Evolutionary conservation across 2,329 filamentous ascomycete species (phyloP), one percentile per base, ranked within the genome.

Genomic region (Colletotrichum endophyticum): DNA sequence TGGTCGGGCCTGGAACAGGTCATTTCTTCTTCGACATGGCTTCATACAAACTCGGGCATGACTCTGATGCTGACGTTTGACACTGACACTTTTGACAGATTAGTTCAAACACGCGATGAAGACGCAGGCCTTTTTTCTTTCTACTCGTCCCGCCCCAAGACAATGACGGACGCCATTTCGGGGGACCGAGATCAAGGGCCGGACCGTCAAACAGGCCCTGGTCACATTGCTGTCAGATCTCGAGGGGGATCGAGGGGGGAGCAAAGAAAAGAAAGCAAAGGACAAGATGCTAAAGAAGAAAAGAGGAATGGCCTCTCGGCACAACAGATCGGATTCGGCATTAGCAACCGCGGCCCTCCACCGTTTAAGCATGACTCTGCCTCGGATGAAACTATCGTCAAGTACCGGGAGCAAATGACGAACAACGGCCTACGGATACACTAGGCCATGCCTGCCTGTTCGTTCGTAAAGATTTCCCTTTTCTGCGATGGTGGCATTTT

Each of bases 381-480:
- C 66, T 22, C 28, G 49, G 34, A 39, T 44, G 57, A 36, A 19
- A 64, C 8, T 66, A 15, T 66, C 22, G 28, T 66, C 64, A 70
- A 73, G 64, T 70, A 74, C 57, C 64, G 28, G 70, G 49, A 25
- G 44, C 70, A 56, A 27, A 74, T 66, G 59, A 36, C 49, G 59
- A 39, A 53, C 34, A 61, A 32, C n/a, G 39, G 59, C 44, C 34
- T 70, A 32, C 19, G 39, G 19, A 49, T n/a, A 49, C 19, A 30
- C 59, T 32, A 22, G 70, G 59, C 64, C 34, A 69, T 44, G 62
- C 63, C 70, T 68, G 70, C 28, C 28, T 53, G 44, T 34, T 57
- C 44, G 32, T 70, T 76, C 74, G 74, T 76, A 76, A 76, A 66
- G 59, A 74, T 76, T 76, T 19, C 74, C 74, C 53, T 53, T 32